Base-by-base conservation (phyloP, 1,139 yeast species). In the Sugiyamaella paludigena region DNA sequence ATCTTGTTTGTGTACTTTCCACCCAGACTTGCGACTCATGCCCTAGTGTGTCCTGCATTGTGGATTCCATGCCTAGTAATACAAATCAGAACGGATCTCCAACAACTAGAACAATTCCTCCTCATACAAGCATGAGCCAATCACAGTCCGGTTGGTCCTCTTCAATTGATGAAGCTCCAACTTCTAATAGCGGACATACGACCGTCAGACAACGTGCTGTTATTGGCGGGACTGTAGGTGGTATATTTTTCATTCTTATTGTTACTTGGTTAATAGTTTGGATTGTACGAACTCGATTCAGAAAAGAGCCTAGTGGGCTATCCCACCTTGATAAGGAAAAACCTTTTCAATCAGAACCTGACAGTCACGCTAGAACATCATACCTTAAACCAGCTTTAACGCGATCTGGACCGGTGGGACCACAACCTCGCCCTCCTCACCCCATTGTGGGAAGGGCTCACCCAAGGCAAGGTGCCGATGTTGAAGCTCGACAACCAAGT, bases 191-290 rank as follows among this genome's bases (percentile, higher is more conserved):
- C 29, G 34, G 19, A 26, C 45, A 26, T 41, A 41, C 46, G 16
- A 32, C 43, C 2, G 13, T 43, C 7, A 36, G 27, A 5, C 47
- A 47, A 7, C 34, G 50, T 10, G 51, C 49, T 10, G 49, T 49
- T 9, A 53, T 54, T 12, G 58, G 58, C 13, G 55, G 51, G 7
- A 47, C 52, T 12, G 39, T 54, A 9, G 58, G 58, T 4, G 58
- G 56, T 1, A 42, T 45, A 10, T 41, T 52, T 29, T 35, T 48
- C 11, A 29, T 48, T n/a, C 34, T 50, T 10, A 27, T 54, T 15
- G 38, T 54, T 7, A 19, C 28, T 7, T 48, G 51, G 38, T 5
- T 49, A 9, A 24, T 45, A 13, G 52, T 47, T 34, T 43, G 40
- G 36, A 35, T 43, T 2, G 16, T 31, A 13, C 27, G 36, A 28